Percentiles rank a stretch among this genome's conserved stretches.
Evolutionary conservation across 202 grass and related monocot genomes (phyloP).

Genomic region (Setaria viridis): DNA sequence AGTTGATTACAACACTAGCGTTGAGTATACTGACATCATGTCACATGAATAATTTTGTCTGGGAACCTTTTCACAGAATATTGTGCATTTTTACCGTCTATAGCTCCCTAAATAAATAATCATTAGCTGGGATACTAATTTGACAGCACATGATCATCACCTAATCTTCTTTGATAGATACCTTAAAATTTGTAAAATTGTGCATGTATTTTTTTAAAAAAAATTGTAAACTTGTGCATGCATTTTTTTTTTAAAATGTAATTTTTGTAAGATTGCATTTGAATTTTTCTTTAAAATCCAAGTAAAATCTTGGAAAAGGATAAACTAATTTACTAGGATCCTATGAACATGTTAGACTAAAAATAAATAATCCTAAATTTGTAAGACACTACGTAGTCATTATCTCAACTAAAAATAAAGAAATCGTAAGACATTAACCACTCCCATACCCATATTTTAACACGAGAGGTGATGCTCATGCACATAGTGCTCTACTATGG

Average conservation of each 20-base stretch:
- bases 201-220: background rate
- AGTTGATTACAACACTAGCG: background rate
- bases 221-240: background rate
- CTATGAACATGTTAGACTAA: conserved; percentile 5
- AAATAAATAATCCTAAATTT: background rate
- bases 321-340: background rate
- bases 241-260: no score
- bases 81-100: background rate
- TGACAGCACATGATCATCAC: background rate
- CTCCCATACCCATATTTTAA: conserved; percentile 13
- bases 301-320: background rate
- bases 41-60: conserved; percentile 1
- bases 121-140: background rate
- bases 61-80: background rate
- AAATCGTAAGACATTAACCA: conserved; percentile 24
- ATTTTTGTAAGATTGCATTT: background rate
- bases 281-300: background rate
- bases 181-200: background rate
- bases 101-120: background rate
- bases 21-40: background rate
- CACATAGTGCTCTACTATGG: background rate
- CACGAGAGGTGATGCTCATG: background rate
- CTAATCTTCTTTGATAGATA: conserved; percentile 7
- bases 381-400: background rate
- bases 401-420: background rate